phyloP scores from a whole-genome alignment of 1,284 basidiomycete species.

The Trichosporon sp. region DNA sequence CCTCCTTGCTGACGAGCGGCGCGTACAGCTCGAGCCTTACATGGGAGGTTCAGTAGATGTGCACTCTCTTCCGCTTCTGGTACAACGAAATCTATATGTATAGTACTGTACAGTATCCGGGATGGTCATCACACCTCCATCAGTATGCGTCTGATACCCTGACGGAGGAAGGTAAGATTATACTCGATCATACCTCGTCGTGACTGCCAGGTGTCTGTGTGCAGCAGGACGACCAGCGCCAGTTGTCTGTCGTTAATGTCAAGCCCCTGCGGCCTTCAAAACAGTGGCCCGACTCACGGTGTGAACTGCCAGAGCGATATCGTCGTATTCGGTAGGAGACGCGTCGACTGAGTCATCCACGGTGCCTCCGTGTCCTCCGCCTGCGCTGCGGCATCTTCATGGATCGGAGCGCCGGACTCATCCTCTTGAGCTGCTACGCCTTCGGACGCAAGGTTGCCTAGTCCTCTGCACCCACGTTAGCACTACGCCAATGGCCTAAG shows the following conservation, averaged over 20 bases:
- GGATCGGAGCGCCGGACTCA: too few relatives aligned
- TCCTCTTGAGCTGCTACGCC: background rate
- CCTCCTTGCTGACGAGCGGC: too few relatives aligned
- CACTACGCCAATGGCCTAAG: too few relatives aligned
- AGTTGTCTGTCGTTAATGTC: slow-evolving; percentile 49
- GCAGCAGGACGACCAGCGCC: slow-evolving; percentile 73
- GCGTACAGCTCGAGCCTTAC: too few relatives aligned
- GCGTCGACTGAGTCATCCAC: slow-evolving; percentile 42
- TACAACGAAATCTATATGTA: background rate
- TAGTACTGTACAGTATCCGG: too few relatives aligned
- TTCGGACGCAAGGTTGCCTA: background rate
- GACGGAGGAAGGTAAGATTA: slow-evolving; percentile 78
- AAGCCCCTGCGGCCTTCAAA: background rate
- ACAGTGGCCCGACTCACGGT: slow-evolving; percentile 48
- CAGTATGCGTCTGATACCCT: slow-evolving; percentile 50
- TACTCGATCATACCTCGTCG: slow-evolving; percentile 81
- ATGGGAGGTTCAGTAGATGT: too few relatives aligned
- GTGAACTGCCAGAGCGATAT: slow-evolving; percentile 83
- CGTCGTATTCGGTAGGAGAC: slow-evolving; percentile 58
- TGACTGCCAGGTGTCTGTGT: slow-evolving; percentile 70
- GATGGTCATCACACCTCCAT: slow-evolving; percentile 27
- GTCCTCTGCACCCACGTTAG: background rate
- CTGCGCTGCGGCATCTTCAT: too few relatives aligned
- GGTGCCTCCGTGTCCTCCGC: slow-evolving; percentile 45
- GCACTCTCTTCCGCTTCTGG: too few relatives aligned